Conservation (phyloP, 1,284 basidiomycete genomes). For the Leccinum holopus region DNA sequence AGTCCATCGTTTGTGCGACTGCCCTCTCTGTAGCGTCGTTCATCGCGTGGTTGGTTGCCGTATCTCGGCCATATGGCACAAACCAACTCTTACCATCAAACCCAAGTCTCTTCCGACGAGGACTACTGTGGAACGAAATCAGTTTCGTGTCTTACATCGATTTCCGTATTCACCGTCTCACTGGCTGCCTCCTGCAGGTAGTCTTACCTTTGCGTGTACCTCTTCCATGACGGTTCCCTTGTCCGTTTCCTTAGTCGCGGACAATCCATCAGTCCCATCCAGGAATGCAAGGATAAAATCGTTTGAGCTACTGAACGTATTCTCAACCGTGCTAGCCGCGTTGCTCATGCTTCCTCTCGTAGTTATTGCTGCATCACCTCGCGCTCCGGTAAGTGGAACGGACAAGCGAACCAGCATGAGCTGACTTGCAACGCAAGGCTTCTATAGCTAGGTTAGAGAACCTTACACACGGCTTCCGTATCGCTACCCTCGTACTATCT, state of each 20-base stretch:
- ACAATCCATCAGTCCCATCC: slow-evolving; percentile 33
- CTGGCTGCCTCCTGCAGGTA: slow-evolving; percentile 16
- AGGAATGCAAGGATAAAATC: slow-evolving; percentile 53
- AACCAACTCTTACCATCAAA: slow-evolving; percentile 40
- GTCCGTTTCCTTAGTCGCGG: slow-evolving; percentile 56
- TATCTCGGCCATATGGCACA: slow-evolving; percentile 49
- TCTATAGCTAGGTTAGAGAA: slow-evolving; percentile 29
- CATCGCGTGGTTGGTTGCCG: slow-evolving; percentile 54
- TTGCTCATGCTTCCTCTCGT: slow-evolving; percentile 57
- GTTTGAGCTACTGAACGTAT: slow-evolving; percentile 55
- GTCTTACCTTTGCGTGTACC: slow-evolving; percentile 64
- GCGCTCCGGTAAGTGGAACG: slow-evolving; percentile 38
- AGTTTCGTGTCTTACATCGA: slow-evolving; percentile 44
- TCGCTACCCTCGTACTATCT: slow-evolving; percentile 54
- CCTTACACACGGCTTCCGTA: slow-evolving; percentile 45
- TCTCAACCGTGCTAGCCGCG: slow-evolving; percentile 49
- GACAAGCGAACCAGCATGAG: not conserved
- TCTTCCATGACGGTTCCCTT: slow-evolving; percentile 63
- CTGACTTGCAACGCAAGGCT: slow-evolving; percentile 24
- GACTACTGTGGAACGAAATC: slow-evolving; percentile 60
- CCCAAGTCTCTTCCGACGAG: slow-evolving; percentile 41
- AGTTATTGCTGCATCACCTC: slow-evolving; percentile 49
- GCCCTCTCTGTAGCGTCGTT: slow-evolving; percentile 58
- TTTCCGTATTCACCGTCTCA: slow-evolving; percentile 8
- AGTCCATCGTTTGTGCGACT: slow-evolving; percentile 53